phyloP scores from a whole-genome alignment of 495 filamentous ascomycete genomes.

The Cryomyces minteri region DNA sequence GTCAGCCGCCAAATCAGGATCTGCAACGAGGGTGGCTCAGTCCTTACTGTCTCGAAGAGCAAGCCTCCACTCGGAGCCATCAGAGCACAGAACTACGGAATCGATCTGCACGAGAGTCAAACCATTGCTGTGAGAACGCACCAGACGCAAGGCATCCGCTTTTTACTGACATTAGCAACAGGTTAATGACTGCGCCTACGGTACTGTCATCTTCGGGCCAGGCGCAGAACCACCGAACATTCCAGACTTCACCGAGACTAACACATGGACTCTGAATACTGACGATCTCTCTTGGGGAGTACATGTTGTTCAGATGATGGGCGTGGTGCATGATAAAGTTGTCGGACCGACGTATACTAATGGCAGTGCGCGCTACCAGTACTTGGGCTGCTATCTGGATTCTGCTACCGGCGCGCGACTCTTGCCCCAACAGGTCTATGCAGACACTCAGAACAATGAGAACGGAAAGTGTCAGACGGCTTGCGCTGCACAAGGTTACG shows the following conservation, averaged over 20 bases:
- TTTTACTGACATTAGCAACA: not conserved
- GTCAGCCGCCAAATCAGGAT: slow-evolving; percentile 11
- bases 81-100: slow-evolving; percentile 6
- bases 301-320: slow-evolving; percentile 19
- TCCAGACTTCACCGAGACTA: slow-evolving; percentile 19
- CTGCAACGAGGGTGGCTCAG: slow-evolving; percentile 18
- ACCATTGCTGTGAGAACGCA: slow-evolving; percentile 4
- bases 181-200: slow-evolving; percentile 10
- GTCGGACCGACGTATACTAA: not conserved
- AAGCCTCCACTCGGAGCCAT: slow-evolving; percentile 15
- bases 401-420: not conserved
- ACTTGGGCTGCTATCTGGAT: not conserved
- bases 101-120: slow-evolving; percentile 19
- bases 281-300: slow-evolving; percentile 25
- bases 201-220: slow-evolving; percentile 17
- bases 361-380: not conserved
- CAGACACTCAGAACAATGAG: not conserved
- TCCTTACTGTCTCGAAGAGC: slow-evolving; percentile 14
- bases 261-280: slow-evolving; percentile 28
- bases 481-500: slow-evolving; percentile 13
- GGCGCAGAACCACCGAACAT: slow-evolving; percentile 23
- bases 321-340: slow-evolving; percentile 16
- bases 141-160: no score
- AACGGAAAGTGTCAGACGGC: slow-evolving; percentile 6
- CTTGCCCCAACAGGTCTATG: not conserved